Evolutionary conservation across 176 grass and related monocot species (phyloP), one percentile per base, ranked within the genome.

Genomic region (Oryza coarctata): DNA sequence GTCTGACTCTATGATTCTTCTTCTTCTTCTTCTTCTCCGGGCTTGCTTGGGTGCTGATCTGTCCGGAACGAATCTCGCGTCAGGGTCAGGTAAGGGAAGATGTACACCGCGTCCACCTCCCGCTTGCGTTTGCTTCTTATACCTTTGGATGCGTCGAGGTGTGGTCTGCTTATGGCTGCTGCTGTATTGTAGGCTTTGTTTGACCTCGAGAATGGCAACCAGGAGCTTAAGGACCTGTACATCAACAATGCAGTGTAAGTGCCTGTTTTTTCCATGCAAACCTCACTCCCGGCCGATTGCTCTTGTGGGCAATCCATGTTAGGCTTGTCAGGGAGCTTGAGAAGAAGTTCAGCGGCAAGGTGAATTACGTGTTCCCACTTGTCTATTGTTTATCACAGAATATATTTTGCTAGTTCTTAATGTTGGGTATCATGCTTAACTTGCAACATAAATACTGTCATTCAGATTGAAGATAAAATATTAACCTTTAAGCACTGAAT

Each of bases 321-420:
- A 98, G 90, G 84, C 86, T 98, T 5, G 88, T 94, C 64, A 93
- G 92, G 86, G 95, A 98, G 86, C 86, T 98, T 7, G 95, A 98
- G 79, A 98, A 98, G 92, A 98, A 98, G 66, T 98, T 98, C 71
- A 98, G 95, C 49, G 95, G 92, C 73, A 98, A 98, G 90, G 94
- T 94, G 65, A 76, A 63, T 79, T 79, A 14, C 2, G 2, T 33
- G 1, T 22, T 22, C 20, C 30, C 0, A n/a, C n/a, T n/a, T n/a
- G n/a, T 11, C 12, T 5, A 2, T 14, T 52, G 1, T 1, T 29
- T 4, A 6, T 6, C 2, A 47, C 18, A 36, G 6, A 8, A 30
- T 22, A 12, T 7, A 32, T 39, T n/a, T 62, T 62, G 6, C 18
- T 2, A 0, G 5, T 39, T 69, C 29, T n/a, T 22, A 49, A 15